Evolutionary conservation across 768 basidiomycete genomes (phyloP).

Genomic region (Russula griseocarnosa): DNA sequence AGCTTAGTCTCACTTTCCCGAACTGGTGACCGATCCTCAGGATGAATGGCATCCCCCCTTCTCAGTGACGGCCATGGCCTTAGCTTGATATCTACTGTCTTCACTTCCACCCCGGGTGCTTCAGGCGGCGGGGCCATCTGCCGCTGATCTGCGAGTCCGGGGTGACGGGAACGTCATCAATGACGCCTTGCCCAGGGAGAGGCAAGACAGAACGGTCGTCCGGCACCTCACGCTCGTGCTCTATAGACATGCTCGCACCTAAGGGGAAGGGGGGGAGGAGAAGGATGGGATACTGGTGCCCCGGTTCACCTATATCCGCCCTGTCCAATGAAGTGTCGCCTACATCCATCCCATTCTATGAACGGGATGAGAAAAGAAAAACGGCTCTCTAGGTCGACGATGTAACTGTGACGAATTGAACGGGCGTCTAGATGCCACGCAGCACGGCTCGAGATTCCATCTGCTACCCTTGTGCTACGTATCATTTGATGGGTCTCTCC

Average conservation of each 20-base stretch:
- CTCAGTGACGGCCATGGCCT: constrained; percentile 2
- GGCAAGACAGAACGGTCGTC: neutral
- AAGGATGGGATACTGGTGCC: neutral
- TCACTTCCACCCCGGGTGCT: neutral
- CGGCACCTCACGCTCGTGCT: neutral
- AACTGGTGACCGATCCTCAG: constrained; percentile 28
- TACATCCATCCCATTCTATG: neutral
- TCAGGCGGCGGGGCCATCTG: neutral
- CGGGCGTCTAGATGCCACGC: neutral
- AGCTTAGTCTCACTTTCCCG: constrained; percentile 30
- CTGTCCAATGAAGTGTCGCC: neutral
- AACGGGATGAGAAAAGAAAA: neutral
- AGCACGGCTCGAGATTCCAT: neutral
- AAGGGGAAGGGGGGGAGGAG: neutral
- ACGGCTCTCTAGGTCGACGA: neutral
- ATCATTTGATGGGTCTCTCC: neutral
- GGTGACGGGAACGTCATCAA: neutral
- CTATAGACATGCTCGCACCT: neutral
- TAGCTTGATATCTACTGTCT: neutral
- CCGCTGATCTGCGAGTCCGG: too few relatives aligned
- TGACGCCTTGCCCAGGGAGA: neutral
- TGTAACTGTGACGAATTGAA: too few relatives aligned
- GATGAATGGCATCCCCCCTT: constrained; percentile 17
- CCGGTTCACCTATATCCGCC: neutral
- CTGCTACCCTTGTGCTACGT: neutral